Percentiles rank a stretch among this genome's conserved stretches.
These are phyloP conservation scores for Caryopteris hybrid DNA, from an alignment of 305 asterid genomes.

Conservation along the genomic window DNA sequence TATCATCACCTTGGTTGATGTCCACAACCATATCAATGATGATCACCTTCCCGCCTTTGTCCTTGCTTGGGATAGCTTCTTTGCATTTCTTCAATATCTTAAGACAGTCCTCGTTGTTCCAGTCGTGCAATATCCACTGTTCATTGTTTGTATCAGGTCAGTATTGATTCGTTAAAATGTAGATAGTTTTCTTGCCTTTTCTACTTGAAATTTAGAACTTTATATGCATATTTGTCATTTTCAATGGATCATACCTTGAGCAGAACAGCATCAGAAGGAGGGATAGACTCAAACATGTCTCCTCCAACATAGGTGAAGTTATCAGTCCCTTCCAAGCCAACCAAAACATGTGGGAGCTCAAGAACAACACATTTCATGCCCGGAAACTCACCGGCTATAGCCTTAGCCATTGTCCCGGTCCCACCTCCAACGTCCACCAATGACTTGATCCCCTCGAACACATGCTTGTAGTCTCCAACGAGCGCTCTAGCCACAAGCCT, in stretches of 20 bases:
- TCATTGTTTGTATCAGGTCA: background rate
- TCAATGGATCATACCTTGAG: conserved; percentile 9
- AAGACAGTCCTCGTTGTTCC: conserved; percentile 37
- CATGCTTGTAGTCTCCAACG: background rate
- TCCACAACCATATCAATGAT: conserved; percentile 37
- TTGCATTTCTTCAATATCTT: conserved; percentile 41
- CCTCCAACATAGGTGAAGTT: conserved; percentile 8
- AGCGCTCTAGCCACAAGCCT: background rate
- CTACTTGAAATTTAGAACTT: no score
- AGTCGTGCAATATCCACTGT: conserved; percentile 56
- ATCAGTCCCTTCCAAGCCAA: conserved; percentile 6
- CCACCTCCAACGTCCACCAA: conserved; percentile 17
- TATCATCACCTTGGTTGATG: background rate
- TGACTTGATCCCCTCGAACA: background rate
- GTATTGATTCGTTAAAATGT: no score
- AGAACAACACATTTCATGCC: conserved; percentile 5
- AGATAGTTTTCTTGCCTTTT: no score
- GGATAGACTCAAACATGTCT: conserved; percentile 14
- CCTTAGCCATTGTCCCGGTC: background rate
- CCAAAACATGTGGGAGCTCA: conserved; percentile 15
- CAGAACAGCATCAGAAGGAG: conserved; percentile 5
- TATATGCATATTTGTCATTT: no score
- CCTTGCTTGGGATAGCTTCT: conserved; percentile 25
- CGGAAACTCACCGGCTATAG: background rate
- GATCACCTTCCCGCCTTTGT: conserved; percentile 39